Conservation (phyloP, 495 filamentous ascomycete genomes). For the Aspergillus wentii region DNA sequence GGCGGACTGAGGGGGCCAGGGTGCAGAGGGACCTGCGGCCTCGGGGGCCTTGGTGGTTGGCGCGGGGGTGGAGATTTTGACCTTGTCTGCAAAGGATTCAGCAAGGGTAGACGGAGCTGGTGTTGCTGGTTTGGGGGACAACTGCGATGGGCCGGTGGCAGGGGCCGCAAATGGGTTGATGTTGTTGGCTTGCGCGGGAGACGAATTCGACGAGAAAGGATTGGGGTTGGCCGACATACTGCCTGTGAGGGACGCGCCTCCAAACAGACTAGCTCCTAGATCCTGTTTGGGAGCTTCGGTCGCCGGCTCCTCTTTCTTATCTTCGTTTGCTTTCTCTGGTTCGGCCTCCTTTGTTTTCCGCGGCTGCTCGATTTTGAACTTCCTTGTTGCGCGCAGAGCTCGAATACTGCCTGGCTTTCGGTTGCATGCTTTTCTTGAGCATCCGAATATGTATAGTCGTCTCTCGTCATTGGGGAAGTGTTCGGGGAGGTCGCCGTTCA, state of each 20-base stretch:
- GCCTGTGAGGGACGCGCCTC: constrained; percentile 33
- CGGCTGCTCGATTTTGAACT: constrained; percentile 21
- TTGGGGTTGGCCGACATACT: constrained; percentile 49
- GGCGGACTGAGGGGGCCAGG: constrained; percentile 66
- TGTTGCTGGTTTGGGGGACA: constrained; percentile 14
- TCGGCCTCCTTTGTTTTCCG: constrained; percentile 24
- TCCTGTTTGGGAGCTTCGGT: constrained; percentile 43
- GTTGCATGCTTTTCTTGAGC: constrained; percentile 72
- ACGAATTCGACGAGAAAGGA: constrained; percentile 46
- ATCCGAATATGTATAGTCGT: constrained; percentile 79
- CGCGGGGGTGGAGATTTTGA: constrained; percentile 45
- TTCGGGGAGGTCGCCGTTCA: constrained; percentile 87
- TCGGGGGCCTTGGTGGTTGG: constrained; percentile 34
- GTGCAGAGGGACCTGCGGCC: constrained; percentile 32
- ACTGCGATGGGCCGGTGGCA: constrained; percentile 29
- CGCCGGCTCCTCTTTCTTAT: constrained; percentile 23
- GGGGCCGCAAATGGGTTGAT: constrained; percentile 47
- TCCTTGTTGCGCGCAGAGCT: constrained; percentile 60
- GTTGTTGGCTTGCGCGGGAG: constrained; percentile 17
- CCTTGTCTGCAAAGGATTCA: constrained; percentile 70
- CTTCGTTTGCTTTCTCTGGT: constrained; percentile 30
- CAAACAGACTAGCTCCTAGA: constrained; percentile 51
- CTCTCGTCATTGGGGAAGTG: constrained; percentile 80
- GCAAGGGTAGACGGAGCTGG: constrained; percentile 41
- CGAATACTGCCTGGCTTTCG: constrained; percentile 76